Conservation (phyloP, 805 yeast species). For the Sungouiozyma intestinalis region DNA sequence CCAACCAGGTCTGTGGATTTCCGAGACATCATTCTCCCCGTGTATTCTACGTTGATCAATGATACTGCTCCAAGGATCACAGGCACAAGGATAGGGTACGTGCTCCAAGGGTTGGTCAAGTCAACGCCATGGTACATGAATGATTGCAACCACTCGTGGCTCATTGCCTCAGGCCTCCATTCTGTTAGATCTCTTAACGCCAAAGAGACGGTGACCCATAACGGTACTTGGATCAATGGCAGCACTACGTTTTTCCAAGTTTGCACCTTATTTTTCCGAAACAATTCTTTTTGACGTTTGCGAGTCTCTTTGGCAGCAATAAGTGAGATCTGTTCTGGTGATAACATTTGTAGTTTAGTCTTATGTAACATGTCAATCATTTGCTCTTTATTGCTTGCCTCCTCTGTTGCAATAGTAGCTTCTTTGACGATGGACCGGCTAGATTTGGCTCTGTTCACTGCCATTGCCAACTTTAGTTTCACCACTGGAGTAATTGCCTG, state of each 20-base stretch:
- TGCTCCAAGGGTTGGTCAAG: constrained; percentile 55
- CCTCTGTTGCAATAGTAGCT: constrained; percentile 5
- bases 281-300: constrained; percentile 62
- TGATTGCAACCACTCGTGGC: constrained; percentile 29
- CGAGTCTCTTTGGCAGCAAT: constrained; percentile 70
- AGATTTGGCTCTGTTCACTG: constrained; percentile 10
- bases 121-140: constrained; percentile 30
- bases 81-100: constrained; percentile 61
- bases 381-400: constrained; percentile 14
- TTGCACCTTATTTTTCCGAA: constrained; percentile 56
- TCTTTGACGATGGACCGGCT: constrained; percentile 2
- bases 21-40: constrained; percentile 43
- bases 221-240: constrained; percentile 76
- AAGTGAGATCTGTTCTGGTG: constrained; percentile 68
- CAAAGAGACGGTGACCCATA: constrained; percentile 73
- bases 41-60: constrained; percentile 75
- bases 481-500: constrained; percentile 69
- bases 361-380: constrained; percentile 10
- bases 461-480: constrained; percentile 39
- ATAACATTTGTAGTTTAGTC: constrained; percentile 26
- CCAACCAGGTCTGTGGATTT: constrained; percentile 11
- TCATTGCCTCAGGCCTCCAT: constrained; percentile 27
- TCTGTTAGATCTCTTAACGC: constrained; percentile 72
- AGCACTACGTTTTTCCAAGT: constrained; percentile 68
- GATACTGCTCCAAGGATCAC: constrained; percentile 59